Evolutionary conservation across 371 early-diverging fungal species (phyloP), one percentile per base, ranked within the genome.

Genomic region (Saksenaea vasiformis): DNA sequence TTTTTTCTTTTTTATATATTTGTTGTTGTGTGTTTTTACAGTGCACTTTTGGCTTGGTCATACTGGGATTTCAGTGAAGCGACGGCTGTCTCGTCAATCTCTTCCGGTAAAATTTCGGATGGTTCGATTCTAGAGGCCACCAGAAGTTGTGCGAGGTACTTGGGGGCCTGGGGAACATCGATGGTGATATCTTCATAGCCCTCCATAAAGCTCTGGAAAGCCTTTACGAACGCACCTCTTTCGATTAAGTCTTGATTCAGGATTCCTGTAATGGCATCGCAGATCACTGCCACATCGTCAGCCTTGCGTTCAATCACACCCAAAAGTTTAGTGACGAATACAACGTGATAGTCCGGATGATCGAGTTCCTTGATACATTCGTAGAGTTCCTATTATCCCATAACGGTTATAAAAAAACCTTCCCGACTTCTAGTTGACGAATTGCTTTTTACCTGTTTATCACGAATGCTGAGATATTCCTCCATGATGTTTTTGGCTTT

Each of bases 161-260:
- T 81, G 73, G 81, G 89, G 17, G 88, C 90, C 54, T 86, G 82
- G 34, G 96, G 96, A 13, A 90, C 88, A 82, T 96, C 96, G 53
- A 88, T 84, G 17, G 87, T 81, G 53, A 91, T 78, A 69, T 96
- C 96, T 60, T 91, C 90, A 58, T 93, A 78, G 55, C 72, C 65
- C 69, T 87, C 90, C 68, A 86, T 78, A 54, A 86, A 84, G 35
- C 78, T 80, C 37, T 80, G 72, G 54, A 93, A 83, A 10, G 89
- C 93, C 35, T 70, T 65, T 34, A 79, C 72, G 35, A 71, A 82
- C 24, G 73, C 68, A 35, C 75, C 82, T 28, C 62, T 66, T 22
- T 74, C 62, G 15, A 86, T 62, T 22, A 80, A 55, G 15, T 76
- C 70, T 28, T 83, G 82, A 0, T 74, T 60, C 14, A 70, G 47